These are phyloP conservation scores for Corymbia calophylla DNA, from an alignment of 441 rosid genomes.

Conservation along the genomic window DNA sequence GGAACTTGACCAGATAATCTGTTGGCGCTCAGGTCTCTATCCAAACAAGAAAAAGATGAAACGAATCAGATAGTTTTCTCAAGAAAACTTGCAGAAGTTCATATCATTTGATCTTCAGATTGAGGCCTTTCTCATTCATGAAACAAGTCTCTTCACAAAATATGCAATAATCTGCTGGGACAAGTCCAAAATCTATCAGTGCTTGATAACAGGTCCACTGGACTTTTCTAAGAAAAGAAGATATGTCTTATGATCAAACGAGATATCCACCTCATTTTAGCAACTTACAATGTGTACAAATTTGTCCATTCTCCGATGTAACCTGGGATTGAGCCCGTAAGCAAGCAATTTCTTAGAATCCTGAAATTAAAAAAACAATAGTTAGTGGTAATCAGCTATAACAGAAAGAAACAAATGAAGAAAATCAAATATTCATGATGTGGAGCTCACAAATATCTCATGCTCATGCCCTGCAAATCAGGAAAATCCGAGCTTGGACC, in stretches of 20 bases:
- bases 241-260: not conserved
- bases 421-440: not conserved
- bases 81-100: not conserved
- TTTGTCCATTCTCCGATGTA: conserved; percentile 26
- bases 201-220: not conserved
- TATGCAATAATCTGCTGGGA: not conserved
- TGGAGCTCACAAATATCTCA: conserved; percentile 43
- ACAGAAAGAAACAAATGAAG: not conserved
- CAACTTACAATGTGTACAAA: conserved; percentile 50
- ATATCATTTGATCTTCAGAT: not conserved
- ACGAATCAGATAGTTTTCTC: not conserved
- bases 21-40: conserved; percentile 79
- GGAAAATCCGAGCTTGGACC: conserved; percentile 51
- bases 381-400: not conserved
- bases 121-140: not conserved
- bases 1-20: conserved; percentile 54
- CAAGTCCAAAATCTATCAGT: not conserved
- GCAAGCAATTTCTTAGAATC: conserved; percentile 57
- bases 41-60: not conserved
- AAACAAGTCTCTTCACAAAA: not conserved
- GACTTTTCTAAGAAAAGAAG: not conserved
- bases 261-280: not conserved
- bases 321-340: conserved; percentile 41
- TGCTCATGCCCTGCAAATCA: conserved; percentile 19
- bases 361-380: conserved; percentile 20